Conservation (phyloP, 257 asterid genomes). For the Forsythia suspensa region DNA sequence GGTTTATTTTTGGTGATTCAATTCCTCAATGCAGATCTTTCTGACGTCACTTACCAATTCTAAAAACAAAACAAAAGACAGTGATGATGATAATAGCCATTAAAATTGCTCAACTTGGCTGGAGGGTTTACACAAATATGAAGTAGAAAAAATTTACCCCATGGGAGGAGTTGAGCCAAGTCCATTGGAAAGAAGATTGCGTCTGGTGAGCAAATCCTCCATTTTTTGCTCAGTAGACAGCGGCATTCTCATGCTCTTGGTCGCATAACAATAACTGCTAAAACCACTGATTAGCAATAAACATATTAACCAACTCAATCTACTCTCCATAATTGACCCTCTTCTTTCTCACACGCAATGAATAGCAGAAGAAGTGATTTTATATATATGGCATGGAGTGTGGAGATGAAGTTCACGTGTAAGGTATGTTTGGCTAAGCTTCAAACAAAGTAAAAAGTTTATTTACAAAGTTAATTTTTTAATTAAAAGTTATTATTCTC, state of each 20-base stretch:
- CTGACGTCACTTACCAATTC: background rate
- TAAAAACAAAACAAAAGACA: background rate
- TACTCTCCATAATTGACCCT: background rate
- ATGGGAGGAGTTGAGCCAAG: constrained; percentile 57
- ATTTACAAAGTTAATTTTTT: no score
- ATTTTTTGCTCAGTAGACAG: constrained; percentile 34
- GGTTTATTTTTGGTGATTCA: background rate
- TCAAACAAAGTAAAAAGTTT: no score
- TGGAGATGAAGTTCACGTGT: no score
- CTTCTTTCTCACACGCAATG: background rate
- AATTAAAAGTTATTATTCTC: no score
- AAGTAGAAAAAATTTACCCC: constrained; percentile 32
- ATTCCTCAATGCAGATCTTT: background rate
- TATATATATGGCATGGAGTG: background rate
- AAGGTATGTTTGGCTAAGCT: no score
- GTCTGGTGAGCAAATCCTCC: constrained; percentile 31
- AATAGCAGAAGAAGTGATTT: background rate
- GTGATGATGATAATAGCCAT: background rate
- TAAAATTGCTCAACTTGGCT: background rate
- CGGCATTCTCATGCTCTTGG: constrained; percentile 22
- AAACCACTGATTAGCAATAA: constrained; percentile 6
- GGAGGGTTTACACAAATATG: background rate
- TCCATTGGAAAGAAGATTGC: constrained; percentile 41
- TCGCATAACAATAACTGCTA: background rate
- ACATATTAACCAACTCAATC: background rate